Evolutionary conservation across 2,329 filamentous ascomycete genomes (phyloP), one percentile per base, ranked within the genome.

Genomic region (Monascus ruber): DNA sequence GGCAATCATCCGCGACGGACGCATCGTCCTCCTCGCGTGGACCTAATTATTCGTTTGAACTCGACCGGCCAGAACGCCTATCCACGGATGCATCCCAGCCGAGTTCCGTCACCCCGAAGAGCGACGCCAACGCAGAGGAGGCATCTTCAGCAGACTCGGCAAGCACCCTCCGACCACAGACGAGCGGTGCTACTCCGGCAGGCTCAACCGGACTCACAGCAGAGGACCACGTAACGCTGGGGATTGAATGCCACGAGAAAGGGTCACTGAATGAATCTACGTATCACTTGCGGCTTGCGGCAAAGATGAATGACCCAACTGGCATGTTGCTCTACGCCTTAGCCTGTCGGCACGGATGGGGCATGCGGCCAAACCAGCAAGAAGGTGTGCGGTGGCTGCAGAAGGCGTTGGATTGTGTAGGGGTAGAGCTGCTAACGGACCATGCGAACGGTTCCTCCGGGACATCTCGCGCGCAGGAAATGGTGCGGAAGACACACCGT

Each of bases 261-360:
- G 89, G 89, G 11, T 81, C 84, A 7, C 69, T 94, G 26, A 87
- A 88, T 46, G 88, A 96, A 62, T 96, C 89, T 0, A 96, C 91
- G 0, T 98, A 96, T 56, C 91, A 98, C 58, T 73, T 98, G 34
- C 83, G 91, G 28, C 76, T 94, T 43, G 91, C 91, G 4, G 89
- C 91, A 1, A 79, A 81, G 51, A 81, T 85, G 41, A 85, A 86
- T 35, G 77, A 94, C 42, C 85, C 91, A 0, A 94, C 89, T 0
- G 91, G 83, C 24, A 98, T 98, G 91, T 76, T 98, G 8, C 72
- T 96, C 27, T 98, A 95, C 60, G 91, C 89, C 4, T 73, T 98
- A 29, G 91, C 91, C 7, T 96, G 89, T 56, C 77, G 91, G 36
- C 91, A 98, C 57, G 91, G 91, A 36, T 98, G 91, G 91, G 91